Evolutionary conservation across 2,329 filamentous ascomycete species (phyloP).

Genomic region (Colletotrichum sp.): DNA sequence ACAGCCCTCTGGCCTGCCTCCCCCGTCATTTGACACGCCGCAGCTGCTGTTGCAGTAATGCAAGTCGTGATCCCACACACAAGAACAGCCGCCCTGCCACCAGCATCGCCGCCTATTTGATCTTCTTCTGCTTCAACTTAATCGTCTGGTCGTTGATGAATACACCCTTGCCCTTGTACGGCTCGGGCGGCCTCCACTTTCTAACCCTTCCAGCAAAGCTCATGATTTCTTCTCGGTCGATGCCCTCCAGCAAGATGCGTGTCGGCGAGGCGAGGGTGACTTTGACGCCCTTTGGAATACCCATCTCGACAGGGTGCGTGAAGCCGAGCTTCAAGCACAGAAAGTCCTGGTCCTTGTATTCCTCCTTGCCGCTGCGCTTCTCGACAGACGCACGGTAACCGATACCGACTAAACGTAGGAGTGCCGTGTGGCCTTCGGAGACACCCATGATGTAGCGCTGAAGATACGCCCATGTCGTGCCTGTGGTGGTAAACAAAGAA

Average conservation of each 20-base stretch:
- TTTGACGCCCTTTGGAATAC: constrained; percentile 80
- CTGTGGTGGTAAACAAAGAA: constrained; percentile 47
- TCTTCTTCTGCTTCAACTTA: constrained; percentile 97
- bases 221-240: constrained; percentile 85
- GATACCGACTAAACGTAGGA: constrained; percentile 91
- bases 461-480: constrained; percentile 88
- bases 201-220: constrained; percentile 90
- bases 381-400: constrained; percentile 93
- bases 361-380: constrained; percentile 71
- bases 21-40: background rate
- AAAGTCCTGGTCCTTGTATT: constrained; percentile 84
- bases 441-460: constrained; percentile 92
- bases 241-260: constrained; percentile 86
- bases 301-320: constrained; percentile 92
- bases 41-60: background rate
- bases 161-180: constrained; percentile 99
- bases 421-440: constrained; percentile 93
- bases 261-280: constrained; percentile 92
- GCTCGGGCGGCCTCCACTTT: constrained; percentile 89
- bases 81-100: background rate
- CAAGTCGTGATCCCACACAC: background rate
- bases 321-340: constrained; percentile 95
- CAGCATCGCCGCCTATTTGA: constrained; percentile 66
- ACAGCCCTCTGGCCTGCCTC: constrained; percentile 11
- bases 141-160: constrained; percentile 98